phyloP scores from a whole-genome alignment of 164 flowering plant species.

The Aristolochia fimbriata region DNA sequence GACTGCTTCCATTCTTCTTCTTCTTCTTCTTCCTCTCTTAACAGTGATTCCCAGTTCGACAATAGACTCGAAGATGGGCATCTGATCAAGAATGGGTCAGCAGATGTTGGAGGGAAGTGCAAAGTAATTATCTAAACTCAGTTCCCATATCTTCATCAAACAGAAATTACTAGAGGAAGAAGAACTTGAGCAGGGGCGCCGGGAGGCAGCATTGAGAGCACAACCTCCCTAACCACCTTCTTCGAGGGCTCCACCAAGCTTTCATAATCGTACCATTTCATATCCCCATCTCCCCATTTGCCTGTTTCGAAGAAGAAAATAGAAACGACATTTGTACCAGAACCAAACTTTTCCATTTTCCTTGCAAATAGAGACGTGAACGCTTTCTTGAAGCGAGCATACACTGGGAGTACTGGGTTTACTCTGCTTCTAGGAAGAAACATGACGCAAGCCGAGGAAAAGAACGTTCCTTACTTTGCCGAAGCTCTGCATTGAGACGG shows the following conservation, averaged over 20 bases:
- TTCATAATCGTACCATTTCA: constrained; percentile 57
- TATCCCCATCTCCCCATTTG: not conserved
- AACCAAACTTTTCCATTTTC: constrained; percentile 79
- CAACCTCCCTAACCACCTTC: constrained; percentile 82
- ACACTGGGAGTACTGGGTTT: not conserved
- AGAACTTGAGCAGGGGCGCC: constrained; percentile 87
- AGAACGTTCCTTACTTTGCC: constrained; percentile 50
- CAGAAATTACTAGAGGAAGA: not conserved
- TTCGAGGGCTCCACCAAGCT: constrained; percentile 80
- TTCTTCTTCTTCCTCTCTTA: too few relatives aligned
- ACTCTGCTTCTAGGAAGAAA: not conserved
- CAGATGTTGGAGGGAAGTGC: too few relatives aligned
- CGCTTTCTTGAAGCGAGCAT: constrained; percentile 65
- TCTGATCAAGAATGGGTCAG: too few relatives aligned
- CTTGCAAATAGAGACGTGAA: constrained; percentile 85
- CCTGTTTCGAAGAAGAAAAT: not conserved
- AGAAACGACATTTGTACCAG: not conserved
- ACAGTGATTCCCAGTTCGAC: too few relatives aligned
- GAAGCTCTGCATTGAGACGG: constrained; percentile 55
- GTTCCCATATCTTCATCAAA: not conserved
- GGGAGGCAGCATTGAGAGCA: constrained; percentile 94
- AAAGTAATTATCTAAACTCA: too few relatives aligned
- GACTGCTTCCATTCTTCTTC: too few relatives aligned
- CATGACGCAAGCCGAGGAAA: not conserved
- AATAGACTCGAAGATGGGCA: too few relatives aligned